Percentiles rank a stretch among this genome's conserved stretches.
phyloP scores from a whole-genome alignment of 176 grass and related monocot genomes.

The Chrysopogon serrulatus region DNA sequence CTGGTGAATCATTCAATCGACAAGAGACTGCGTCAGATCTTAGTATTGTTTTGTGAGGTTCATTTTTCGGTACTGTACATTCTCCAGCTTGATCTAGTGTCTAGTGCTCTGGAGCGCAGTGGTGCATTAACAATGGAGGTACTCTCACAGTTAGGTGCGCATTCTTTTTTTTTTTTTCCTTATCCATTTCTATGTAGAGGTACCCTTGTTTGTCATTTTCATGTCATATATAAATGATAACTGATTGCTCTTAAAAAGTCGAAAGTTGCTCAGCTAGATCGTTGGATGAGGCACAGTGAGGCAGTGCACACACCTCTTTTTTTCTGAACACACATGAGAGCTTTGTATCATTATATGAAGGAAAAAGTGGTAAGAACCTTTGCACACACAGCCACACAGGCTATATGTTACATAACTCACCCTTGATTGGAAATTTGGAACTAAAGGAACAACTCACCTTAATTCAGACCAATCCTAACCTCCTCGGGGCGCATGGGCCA shows the following conservation, averaged over 20 bases:
- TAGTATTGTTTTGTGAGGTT: conserved; percentile 85
- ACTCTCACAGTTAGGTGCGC: conserved; percentile 88
- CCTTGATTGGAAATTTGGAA: too few relatives aligned
- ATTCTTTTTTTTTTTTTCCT: conserved; percentile 30
- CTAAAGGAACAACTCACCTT: too few relatives aligned
- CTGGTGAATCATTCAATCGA: conserved; percentile 81
- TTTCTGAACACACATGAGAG: too few relatives aligned
- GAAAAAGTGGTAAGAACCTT: too few relatives aligned
- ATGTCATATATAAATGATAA: neutral
- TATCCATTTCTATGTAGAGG: conserved; percentile 8
- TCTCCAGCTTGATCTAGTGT: conserved; percentile 92
- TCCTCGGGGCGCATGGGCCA: too few relatives aligned
- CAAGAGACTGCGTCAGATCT: conserved; percentile 65
- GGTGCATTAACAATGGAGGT: conserved; percentile 69
- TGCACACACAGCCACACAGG: too few relatives aligned
- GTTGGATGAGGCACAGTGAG: neutral
- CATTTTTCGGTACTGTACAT: conserved; percentile 94
- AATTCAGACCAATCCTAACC: too few relatives aligned
- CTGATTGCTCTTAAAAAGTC: neutral
- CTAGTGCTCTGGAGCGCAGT: conserved; percentile 60
- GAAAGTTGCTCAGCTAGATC: neutral
- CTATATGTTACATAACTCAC: too few relatives aligned
- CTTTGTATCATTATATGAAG: too few relatives aligned
- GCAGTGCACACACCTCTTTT: neutral
- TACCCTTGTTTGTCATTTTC: conserved; percentile 13